phyloP scores from a whole-genome alignment of 192 early-diverging fungal genomes.

The Backusella sp. region DNA sequence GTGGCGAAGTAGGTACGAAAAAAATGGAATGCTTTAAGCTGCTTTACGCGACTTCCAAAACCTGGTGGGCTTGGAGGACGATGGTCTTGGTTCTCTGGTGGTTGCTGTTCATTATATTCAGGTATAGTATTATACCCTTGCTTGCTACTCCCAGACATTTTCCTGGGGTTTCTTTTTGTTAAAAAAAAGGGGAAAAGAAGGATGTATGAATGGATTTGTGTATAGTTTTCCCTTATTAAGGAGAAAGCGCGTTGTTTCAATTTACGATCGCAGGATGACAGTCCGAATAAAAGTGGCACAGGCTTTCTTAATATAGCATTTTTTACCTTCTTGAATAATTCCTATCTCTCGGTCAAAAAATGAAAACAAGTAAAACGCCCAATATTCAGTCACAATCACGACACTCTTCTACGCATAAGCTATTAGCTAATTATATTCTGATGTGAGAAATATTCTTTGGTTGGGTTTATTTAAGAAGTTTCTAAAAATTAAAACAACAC shows the following conservation, averaged over 20 bases:
- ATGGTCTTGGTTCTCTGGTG: neutral
- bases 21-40: neutral
- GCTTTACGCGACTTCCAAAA: neutral
- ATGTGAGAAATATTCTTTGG: neutral
- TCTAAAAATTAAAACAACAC: neutral
- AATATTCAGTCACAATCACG: neutral
- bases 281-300: neutral
- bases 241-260: neutral
- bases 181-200: neutral
- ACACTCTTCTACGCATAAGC: neutral
- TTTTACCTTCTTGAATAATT: conserved; percentile 1
- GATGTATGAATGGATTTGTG: neutral
- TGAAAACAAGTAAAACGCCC: neutral
- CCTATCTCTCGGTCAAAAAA: conserved; percentile 9
- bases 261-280: neutral
- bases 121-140: conserved; percentile 1
- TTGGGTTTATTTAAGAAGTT: neutral
- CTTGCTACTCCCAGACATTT: conserved; percentile 1
- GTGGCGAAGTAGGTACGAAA: neutral
- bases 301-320: neutral
- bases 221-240: neutral
- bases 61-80: neutral
- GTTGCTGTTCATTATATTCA: neutral
- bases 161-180: neutral
- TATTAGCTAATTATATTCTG: neutral